A percentile compares a stretch with the other conserved stretches of the same genome.
Evolutionary conservation across 192 early-diverging fungal species (phyloP).

Genomic region (Phycomyces nitens): DNA sequence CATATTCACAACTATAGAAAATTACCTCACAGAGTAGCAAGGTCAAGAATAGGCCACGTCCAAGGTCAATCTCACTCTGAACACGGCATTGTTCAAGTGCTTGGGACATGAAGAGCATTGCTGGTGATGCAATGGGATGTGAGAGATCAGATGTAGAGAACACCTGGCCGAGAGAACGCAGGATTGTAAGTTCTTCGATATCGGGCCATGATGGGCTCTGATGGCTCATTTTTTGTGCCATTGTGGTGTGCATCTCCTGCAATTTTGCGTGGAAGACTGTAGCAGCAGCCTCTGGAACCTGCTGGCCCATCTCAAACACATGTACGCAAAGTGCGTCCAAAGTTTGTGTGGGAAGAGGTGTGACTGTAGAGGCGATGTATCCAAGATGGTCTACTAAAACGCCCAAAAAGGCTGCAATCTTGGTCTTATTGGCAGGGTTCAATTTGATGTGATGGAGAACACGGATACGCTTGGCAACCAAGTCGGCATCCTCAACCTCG

Average conservation of each 20-base stretch:
- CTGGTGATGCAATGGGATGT: constrained; percentile 84
- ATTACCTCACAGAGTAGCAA: constrained; percentile 64
- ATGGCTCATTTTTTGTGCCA: constrained; percentile 27
- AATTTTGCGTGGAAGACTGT: constrained; percentile 52
- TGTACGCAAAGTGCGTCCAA: constrained; percentile 58
- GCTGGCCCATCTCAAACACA: constrained; percentile 61
- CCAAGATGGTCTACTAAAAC: constrained; percentile 70
- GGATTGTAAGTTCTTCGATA: constrained; percentile 57
- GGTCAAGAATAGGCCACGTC: constrained; percentile 75
- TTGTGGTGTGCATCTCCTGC: constrained; percentile 45
- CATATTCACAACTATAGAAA: constrained; percentile 8
- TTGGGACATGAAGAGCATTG: constrained; percentile 75
- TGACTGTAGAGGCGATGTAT: constrained; percentile 56
- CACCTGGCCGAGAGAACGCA: constrained; percentile 68
- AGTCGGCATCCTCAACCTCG: constrained; percentile 62
- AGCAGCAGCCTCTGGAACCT: constrained; percentile 56
- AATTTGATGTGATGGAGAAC: constrained; percentile 82
- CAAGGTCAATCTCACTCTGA: constrained; percentile 53
- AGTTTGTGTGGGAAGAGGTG: constrained; percentile 45
- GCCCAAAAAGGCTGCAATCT: constrained; percentile 59
- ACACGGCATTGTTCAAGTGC: constrained; percentile 68
- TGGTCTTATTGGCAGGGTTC: constrained; percentile 73
- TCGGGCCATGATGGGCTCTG: constrained; percentile 41
- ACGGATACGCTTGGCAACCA: constrained; percentile 78
- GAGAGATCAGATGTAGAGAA: constrained; percentile 93